These are phyloP conservation scores for Claviceps paspali DNA, from an alignment of 2,329 filamentous ascomycete species.

Conservation along the genomic window DNA sequence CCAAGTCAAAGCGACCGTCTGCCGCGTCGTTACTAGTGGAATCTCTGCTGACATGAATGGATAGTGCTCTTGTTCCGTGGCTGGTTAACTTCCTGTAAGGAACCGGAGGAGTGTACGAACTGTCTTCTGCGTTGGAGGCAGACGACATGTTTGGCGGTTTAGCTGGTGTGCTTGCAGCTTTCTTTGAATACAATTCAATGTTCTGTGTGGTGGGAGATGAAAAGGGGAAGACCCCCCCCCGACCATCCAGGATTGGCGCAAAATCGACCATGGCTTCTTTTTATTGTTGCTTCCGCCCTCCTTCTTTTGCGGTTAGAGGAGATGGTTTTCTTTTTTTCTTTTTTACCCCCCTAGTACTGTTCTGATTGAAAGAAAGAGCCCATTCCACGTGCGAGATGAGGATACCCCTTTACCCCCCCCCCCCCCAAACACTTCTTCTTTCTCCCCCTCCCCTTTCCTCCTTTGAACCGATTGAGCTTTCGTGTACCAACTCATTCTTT, in stretches of 20 bases:
- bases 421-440: too few species aligned
- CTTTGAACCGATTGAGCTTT: constrained; percentile 2
- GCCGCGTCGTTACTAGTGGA: too few species aligned
- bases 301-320: background rate
- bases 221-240: background rate
- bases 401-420: constrained; percentile 1
- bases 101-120: too few species aligned
- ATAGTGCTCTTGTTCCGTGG: constrained; percentile 33
- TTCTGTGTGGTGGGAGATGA: background rate
- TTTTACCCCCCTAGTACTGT: background rate
- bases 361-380: background rate
- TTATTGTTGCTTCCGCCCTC: background rate
- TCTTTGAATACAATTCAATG: constrained; percentile 1
- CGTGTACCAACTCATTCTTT: too few species aligned
- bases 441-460: background rate
- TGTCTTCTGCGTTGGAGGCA: background rate
- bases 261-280: background rate
- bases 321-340: background rate
- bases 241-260: constrained; percentile 1
- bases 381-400: constrained; percentile 3
- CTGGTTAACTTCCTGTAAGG: constrained; percentile 34
- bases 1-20: too few species aligned
- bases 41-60: constrained; percentile 6
- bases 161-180: background rate
- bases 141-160: background rate